Base-by-base conservation (phyloP, 2,329 filamentous ascomycete species). In the Ophiobolus disseminans region DNA sequence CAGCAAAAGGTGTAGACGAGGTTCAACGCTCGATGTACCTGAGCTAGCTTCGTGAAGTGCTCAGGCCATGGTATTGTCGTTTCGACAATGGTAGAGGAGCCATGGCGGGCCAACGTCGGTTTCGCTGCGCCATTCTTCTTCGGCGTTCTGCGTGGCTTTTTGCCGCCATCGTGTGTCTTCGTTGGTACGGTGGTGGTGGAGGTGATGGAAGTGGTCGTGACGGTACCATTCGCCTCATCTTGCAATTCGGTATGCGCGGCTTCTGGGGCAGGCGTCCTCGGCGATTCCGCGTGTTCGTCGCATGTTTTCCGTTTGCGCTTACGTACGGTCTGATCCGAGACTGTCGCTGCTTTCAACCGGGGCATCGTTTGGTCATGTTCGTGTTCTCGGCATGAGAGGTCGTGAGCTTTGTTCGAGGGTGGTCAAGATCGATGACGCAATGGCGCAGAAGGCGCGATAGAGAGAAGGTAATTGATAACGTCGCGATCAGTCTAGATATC, bases 1-100 rank as follows among this genome's bases (percentile, higher is more conserved):
- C 87, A 94, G 76, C 91, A 96, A 68, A 99, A 97, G 0, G 94
- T 97, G 63, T 91, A 96, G 1, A 97, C 91, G 1, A 97, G 76
- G 62, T 96, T 99, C 50, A 99, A 76, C 1, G 94, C 93, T 52
- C 86, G 84, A 69, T 97, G 89, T 0, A 87, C 89, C 69, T 87
- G 86, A 20, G 88, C 85, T 7, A 97, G 80, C 32, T 80, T 78
- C 47, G 84, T 87, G 71, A 97, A 90, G 36, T 82, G 78, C 1
- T 84, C 80, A 0, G 92, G 91, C 91, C 93, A 97, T 32, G 82
- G 80, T 40, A 81, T 76, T 1, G 78, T 69, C 1, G 78, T 73
- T 56, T 82, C 79, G n/a, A 82, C 73, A 0, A 80, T 52, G 6
- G 71, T 76, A 2, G 80, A 82, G 2, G 80, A 82, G 31, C 69